Percentiles rank a stretch among this genome's conserved stretches.
Evolutionary conservation across 441 rosid species (phyloP).

Genomic region (Flueggea neowawraea): DNA sequence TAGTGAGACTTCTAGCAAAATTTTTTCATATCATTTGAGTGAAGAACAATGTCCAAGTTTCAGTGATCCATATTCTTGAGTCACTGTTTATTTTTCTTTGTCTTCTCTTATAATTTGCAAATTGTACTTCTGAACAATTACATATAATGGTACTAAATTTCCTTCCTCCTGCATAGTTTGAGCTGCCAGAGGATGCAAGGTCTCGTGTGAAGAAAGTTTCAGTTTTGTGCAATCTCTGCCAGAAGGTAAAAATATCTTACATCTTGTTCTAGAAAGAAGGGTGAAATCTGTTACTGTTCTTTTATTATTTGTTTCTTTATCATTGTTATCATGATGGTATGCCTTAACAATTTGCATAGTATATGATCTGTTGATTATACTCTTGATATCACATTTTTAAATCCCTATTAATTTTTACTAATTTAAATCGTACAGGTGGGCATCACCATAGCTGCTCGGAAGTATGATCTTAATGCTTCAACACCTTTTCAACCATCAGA

Average conservation of each 20-base stretch:
- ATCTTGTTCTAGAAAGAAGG: neutral
- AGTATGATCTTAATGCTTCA: slow-evolving; percentile 66
- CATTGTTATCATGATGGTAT: no score
- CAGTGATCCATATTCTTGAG: no score
- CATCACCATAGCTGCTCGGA: slow-evolving; percentile 75
- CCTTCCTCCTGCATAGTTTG: slow-evolving; percentile 53
- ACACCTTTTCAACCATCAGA: slow-evolving; percentile 83
- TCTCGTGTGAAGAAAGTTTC: slow-evolving; percentile 67
- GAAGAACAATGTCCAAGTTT: no score
- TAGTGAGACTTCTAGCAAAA: no score
- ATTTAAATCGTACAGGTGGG: slow-evolving; percentile 60
- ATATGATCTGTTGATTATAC: no score
- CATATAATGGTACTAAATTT: slow-evolving; percentile 12
- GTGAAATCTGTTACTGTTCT: neutral
- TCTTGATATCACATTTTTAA: no score
- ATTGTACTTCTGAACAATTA: neutral
- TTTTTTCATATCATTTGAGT: no score
- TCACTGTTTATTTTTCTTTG: no score
- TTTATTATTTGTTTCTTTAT: no score
- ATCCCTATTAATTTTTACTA: neutral
- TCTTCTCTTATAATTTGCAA: neutral
- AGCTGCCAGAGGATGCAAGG: slow-evolving; percentile 82
- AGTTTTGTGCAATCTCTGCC: slow-evolving; percentile 93
- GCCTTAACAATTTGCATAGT: no score
- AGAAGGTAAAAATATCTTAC: slow-evolving; percentile 51